phyloP scores from a whole-genome alignment of 202 grass and related monocot species.

The Digitaria exilis region DNA sequence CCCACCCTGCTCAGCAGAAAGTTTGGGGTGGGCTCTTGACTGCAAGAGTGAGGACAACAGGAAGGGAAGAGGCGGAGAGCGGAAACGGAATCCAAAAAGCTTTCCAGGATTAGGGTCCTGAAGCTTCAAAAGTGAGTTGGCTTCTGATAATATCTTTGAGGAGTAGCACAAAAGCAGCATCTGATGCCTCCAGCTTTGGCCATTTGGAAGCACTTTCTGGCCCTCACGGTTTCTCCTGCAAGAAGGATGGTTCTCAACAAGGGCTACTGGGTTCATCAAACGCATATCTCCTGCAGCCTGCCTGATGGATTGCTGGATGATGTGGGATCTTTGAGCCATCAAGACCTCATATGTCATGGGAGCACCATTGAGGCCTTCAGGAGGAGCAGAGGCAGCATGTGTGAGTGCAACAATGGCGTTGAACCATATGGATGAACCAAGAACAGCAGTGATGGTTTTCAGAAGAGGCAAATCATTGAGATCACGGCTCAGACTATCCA shows the following conservation, averaged over 20 bases:
- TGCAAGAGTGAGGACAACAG: constrained; percentile 87
- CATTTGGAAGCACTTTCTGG: constrained; percentile 87
- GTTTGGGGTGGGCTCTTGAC: constrained; percentile 87
- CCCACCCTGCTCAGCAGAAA: constrained; percentile 71
- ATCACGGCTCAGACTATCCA: constrained; percentile 81
- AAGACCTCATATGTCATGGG: constrained; percentile 93
- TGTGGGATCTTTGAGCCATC: constrained; percentile 78
- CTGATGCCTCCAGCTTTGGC: constrained; percentile 83
- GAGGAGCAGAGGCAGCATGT: constrained; percentile 85
- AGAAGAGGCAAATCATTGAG: constrained; percentile 93
- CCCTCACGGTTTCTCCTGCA: constrained; percentile 81
- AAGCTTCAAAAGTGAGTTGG: constrained; percentile 85
- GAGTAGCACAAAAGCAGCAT: constrained; percentile 92
- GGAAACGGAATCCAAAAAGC: constrained; percentile 72
- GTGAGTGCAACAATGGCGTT: constrained; percentile 91
- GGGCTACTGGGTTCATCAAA: constrained; percentile 83
- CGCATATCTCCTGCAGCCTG: constrained; percentile 88
- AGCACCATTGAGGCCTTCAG: constrained; percentile 83
- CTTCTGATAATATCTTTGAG: constrained; percentile 97
- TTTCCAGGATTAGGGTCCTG: constrained; percentile 82
- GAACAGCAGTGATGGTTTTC: constrained; percentile 74
- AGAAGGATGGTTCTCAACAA: constrained; percentile 96
- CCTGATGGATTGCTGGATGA: constrained; percentile 82
- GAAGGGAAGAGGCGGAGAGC: constrained; percentile 77
- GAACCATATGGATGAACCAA: constrained; percentile 94